Evolutionary conservation across 352 stramenopile species (phyloP), one percentile per base, ranked within the genome.

Genomic region (Pythium periplocum): DNA sequence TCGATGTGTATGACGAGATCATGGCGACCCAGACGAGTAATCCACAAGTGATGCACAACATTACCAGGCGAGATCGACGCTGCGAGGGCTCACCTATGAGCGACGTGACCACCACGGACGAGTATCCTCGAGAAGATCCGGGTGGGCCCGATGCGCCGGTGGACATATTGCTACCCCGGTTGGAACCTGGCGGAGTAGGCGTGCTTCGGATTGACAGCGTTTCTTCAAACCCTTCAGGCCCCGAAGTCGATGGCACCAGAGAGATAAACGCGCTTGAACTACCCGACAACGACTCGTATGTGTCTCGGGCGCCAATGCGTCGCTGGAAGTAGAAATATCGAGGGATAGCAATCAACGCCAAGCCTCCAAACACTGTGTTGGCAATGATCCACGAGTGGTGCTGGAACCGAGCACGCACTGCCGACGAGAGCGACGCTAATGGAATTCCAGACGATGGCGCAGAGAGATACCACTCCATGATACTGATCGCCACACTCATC

Each of bases 281-380:
- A 12, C 7, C 38, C 38, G 38, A 41, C 4, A 82, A 53, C 45
- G 66, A 59, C 8, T 84, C 75, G 44, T 76, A 74, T n/a, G 76
- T 67, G 2, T 84, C 82, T 8, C 74, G 59, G 4, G 69, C 66
- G n/a, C 55, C 35, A 7, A 35, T 61, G 17, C 80, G 72, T 4
- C 53, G 65, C 55, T 91, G 83, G 40, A 73, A 57, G 48, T 69
- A 76, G 55, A 92, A 91, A 56, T 86, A 90, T 6, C 83, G 66
- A 12, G 83, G 83, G 39, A 94, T 64, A 2, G 74, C 79, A 4
- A 75, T 67, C 6, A 91, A 39, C 31, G 74, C 73, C 42, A 90
- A 62, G 48, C 85, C 69, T 3, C 83, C 83, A 63, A 91, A 94
- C 8, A 92, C 57, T 12, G 80, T 90, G 53, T 92, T 92, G 43